A percentile compares a stretch with the other conserved stretches of the same genome.
phyloP scores from a whole-genome alignment of 768 basidiomycete species.

The Lactifluus echinatus region DNA sequence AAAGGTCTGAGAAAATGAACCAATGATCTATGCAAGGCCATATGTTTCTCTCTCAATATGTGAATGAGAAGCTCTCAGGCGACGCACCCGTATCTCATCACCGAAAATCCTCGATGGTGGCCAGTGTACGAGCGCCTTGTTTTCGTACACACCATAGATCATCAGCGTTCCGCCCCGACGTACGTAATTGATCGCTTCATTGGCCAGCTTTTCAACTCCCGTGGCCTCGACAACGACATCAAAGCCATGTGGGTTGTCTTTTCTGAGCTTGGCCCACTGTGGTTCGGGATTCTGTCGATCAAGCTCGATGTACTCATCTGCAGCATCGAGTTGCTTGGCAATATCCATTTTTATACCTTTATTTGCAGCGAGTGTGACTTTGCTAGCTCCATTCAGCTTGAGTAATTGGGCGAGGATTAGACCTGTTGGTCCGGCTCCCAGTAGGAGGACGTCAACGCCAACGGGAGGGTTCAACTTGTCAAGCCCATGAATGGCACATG shows the following conservation, averaged over 20 bases:
- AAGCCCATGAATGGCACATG: slow-evolving; percentile 87
- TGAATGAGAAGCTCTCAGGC: background rate
- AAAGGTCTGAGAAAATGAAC: slow-evolving; percentile 81
- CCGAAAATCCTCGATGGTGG: slow-evolving; percentile 73
- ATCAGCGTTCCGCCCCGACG: slow-evolving; percentile 76
- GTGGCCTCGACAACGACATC: slow-evolving; percentile 81
- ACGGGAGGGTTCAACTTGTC: slow-evolving; percentile 80
- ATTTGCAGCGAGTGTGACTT: slow-evolving; percentile 79
- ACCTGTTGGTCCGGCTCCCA: slow-evolving; percentile 91
- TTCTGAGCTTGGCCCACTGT: slow-evolving; percentile 75
- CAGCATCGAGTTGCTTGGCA: slow-evolving; percentile 69
- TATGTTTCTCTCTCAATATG: background rate
- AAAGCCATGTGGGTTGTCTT: slow-evolving; percentile 81
- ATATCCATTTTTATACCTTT: slow-evolving; percentile 88
- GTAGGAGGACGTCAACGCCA: slow-evolving; percentile 74
- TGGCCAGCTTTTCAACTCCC: slow-evolving; percentile 80
- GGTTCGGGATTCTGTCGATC: slow-evolving; percentile 63
- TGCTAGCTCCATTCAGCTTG: slow-evolving; percentile 76
- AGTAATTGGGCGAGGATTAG: slow-evolving; percentile 82
- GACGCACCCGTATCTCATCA: slow-evolving; percentile 53
- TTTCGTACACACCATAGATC: slow-evolving; percentile 88
- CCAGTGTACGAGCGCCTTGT: slow-evolving; percentile 80
- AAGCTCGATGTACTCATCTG: slow-evolving; percentile 79
- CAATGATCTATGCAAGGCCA: slow-evolving; percentile 54
- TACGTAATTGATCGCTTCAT: slow-evolving; percentile 85